Evolutionary conservation across 805 yeast species (phyloP).

Genomic region (Priceomyces castillae): DNA sequence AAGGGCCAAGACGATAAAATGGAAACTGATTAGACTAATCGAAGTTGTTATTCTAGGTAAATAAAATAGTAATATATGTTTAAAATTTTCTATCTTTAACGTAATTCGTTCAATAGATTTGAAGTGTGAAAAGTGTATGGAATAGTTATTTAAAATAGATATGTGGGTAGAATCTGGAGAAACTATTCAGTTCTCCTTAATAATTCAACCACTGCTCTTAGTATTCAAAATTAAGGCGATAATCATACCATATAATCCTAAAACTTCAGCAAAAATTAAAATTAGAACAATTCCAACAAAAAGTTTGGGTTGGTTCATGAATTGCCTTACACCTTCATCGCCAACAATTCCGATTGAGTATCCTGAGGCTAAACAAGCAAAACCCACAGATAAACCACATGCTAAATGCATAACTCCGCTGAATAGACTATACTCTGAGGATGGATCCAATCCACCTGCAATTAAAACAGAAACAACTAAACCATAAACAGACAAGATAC

Average conservation of each 20-base stretch:
- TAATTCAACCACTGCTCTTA: conserved; percentile 61
- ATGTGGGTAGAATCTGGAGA: too few relatives aligned
- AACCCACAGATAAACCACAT: conserved; percentile 94
- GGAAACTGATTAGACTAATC: conserved; percentile 28
- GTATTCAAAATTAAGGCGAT: conserved; percentile 91
- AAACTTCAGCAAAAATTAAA: conserved; percentile 86
- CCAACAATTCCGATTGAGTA: conserved; percentile 95
- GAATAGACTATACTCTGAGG: conserved; percentile 76
- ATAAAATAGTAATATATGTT: conserved; percentile 3
- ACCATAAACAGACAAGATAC: conserved; percentile 96
- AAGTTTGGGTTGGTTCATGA: conserved; percentile 82
- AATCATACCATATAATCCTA: conserved; percentile 92
- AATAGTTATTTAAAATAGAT: too few relatives aligned
- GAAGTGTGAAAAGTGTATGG: too few relatives aligned
- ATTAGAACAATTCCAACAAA: conserved; percentile 89
- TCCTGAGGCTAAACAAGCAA: conserved; percentile 94
- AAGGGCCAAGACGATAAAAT: conserved; percentile 29
- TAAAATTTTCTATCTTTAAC: neutral
- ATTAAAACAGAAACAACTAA: conserved; percentile 93
- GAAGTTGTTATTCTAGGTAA: conserved; percentile 2
- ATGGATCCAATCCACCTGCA: conserved; percentile 84
- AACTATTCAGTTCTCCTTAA: too few relatives aligned
- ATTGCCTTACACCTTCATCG: conserved; percentile 87
- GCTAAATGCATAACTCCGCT: conserved; percentile 98
- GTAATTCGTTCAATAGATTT: neutral